A percentile compares a stretch with the other conserved stretches of the same genome.
phyloP scores from a whole-genome alignment of 805 yeast genomes.

The Candida mattraensis region DNA sequence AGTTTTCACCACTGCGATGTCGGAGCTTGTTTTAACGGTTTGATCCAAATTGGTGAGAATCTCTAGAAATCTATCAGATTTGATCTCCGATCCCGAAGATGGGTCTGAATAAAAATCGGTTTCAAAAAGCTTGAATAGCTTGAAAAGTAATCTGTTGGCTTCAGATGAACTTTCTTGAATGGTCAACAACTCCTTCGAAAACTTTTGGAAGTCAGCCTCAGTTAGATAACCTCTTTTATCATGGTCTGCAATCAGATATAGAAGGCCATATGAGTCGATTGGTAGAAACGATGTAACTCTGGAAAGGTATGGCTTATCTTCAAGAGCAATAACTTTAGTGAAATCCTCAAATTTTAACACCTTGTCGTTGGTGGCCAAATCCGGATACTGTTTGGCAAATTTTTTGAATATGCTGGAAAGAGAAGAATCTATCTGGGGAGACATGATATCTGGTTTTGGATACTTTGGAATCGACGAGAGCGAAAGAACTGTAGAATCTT shows the following conservation, averaged over 20 bases:
- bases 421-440: slow-evolving; percentile 19
- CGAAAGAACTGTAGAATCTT: slow-evolving; percentile 7
- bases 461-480: slow-evolving; percentile 4
- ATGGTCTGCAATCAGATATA: slow-evolving; percentile 80
- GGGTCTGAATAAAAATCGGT: slow-evolving; percentile 21
- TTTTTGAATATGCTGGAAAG: slow-evolving; percentile 41
- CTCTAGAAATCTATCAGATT: slow-evolving; percentile 21
- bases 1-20: slow-evolving; percentile 16
- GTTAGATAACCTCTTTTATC: slow-evolving; percentile 57
- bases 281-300: slow-evolving; percentile 39
- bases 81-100: slow-evolving; percentile 12
- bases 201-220: slow-evolving; percentile 66
- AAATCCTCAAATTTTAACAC: slow-evolving; percentile 42
- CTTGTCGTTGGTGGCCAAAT: slow-evolving; percentile 29
- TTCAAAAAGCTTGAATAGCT: slow-evolving; percentile 52
- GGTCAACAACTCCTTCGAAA: slow-evolving; percentile 52
- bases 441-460: slow-evolving; percentile 10
- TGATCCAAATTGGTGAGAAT: slow-evolving; percentile 23
- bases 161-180: slow-evolving; percentile 49
- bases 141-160: slow-evolving; percentile 48
- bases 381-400: slow-evolving; percentile 38
- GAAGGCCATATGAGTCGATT: slow-evolving; percentile 62
- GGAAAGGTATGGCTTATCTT: slow-evolving; percentile 38
- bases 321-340: slow-evolving; percentile 42
- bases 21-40: slow-evolving; percentile 20